Conservation (phyloP, 2,329 filamentous ascomycete species). For the Phaeoacremonium minimum region DNA sequence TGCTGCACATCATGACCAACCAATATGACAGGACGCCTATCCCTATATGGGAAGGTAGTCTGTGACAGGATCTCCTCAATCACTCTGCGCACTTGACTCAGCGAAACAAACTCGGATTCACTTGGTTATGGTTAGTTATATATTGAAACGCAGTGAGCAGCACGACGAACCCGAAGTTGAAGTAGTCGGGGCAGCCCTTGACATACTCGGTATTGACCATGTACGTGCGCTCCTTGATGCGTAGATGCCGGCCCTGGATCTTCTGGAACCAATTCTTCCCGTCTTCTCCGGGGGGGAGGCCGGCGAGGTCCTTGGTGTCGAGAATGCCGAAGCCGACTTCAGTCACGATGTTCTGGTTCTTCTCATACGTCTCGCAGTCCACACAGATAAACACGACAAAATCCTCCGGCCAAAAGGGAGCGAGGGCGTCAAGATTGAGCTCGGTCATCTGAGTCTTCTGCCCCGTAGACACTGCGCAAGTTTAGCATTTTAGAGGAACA, state of each 20-base stretch:
- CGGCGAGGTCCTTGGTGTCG: slow-evolving; percentile 58
- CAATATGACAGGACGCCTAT: slow-evolving; percentile 54
- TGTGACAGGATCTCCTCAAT: slow-evolving; percentile 32
- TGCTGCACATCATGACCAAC: slow-evolving; percentile 69
- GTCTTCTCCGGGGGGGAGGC: slow-evolving; percentile 52
- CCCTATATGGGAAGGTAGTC: slow-evolving; percentile 4
- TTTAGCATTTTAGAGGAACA: too few species aligned
- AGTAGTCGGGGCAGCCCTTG: slow-evolving; percentile 66
- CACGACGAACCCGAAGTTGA: slow-evolving; percentile 65
- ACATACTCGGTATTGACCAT: slow-evolving; percentile 67
- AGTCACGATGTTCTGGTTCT: slow-evolving; percentile 61
- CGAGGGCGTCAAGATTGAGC: slow-evolving; percentile 38
- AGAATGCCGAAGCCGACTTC: slow-evolving; percentile 83
- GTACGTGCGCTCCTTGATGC: slow-evolving; percentile 64
- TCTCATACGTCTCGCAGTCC: slow-evolving; percentile 81
- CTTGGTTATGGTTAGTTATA: slow-evolving; percentile 21
- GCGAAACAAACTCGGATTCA: slow-evolving; percentile 32
- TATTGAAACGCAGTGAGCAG: not conserved
- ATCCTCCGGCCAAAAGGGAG: slow-evolving; percentile 41
- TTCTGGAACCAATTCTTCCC: slow-evolving; percentile 63
- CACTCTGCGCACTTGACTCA: slow-evolving; percentile 23
- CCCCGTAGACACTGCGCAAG: not conserved
- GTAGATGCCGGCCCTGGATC: slow-evolving; percentile 71
- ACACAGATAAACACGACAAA: slow-evolving; percentile 71
- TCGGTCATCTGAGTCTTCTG: slow-evolving; percentile 8